These are phyloP conservation scores for Fusarium annulatum DNA, from an alignment of 2,329 filamentous ascomycete species.

Conservation along the genomic window DNA sequence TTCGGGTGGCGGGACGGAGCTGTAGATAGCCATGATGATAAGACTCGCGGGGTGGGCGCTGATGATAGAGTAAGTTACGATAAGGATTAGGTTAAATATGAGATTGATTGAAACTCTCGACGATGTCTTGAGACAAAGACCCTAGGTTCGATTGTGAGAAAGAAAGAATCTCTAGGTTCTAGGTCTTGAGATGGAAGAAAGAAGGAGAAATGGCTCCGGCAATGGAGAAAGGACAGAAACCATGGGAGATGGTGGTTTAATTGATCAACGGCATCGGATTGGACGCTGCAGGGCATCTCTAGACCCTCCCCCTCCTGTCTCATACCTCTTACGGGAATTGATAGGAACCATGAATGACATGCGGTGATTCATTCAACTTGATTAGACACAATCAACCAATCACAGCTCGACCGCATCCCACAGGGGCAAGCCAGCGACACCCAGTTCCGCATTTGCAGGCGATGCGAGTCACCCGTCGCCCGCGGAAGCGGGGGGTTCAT, in stretches of 20 bases:
- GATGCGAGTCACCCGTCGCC: slow-evolving; percentile 64
- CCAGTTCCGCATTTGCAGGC: slow-evolving; percentile 23
- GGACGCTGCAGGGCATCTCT: slow-evolving; percentile 14
- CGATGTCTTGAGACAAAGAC: not conserved
- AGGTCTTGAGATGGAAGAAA: slow-evolving; percentile 1
- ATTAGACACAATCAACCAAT: slow-evolving; percentile 42
- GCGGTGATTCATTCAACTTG: slow-evolving; percentile 39
- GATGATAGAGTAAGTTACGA: not conserved
- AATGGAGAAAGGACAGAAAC: not conserved
- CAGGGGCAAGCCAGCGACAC: slow-evolving; percentile 34
- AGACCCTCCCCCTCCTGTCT: slow-evolving; percentile 17
- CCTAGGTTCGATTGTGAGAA: not conserved
- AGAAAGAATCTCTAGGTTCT: slow-evolving; percentile 1
- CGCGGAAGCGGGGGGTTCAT: slow-evolving; percentile 19
- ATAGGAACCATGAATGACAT: slow-evolving; percentile 39
- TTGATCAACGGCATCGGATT: slow-evolving; percentile 18
- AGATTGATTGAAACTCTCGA: not conserved
- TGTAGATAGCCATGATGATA: slow-evolving; percentile 63
- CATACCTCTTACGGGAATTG: slow-evolving; percentile 9
- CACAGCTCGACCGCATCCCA: slow-evolving; percentile 48
- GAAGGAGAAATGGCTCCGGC: slow-evolving; percentile 8
- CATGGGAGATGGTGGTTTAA: slow-evolving; percentile 23
- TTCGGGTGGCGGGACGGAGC: slow-evolving; percentile 61
- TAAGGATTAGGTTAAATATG: not conserved
- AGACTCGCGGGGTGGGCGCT: slow-evolving; percentile 6